Conservation (phyloP, 139 green algal species). For the Zygnema cylindricum region DNA sequence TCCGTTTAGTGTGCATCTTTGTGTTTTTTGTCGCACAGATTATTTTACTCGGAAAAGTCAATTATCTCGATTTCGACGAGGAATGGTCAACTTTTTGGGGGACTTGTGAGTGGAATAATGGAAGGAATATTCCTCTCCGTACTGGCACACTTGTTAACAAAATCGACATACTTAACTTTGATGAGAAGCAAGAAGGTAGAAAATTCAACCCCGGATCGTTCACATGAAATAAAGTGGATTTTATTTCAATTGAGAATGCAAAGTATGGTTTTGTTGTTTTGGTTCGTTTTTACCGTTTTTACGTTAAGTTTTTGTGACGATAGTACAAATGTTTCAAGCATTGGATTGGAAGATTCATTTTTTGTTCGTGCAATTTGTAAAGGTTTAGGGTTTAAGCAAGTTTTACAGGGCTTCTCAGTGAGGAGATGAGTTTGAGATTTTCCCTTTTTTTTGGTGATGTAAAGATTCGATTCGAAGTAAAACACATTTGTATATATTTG, state of each 20-base stretch:
- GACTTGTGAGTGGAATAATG: neutral
- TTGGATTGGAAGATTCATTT: too few relatives aligned
- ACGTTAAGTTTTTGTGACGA: too few relatives aligned
- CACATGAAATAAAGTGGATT: neutral
- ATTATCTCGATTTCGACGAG: neutral
- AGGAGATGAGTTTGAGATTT: too few relatives aligned
- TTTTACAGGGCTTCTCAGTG: too few relatives aligned
- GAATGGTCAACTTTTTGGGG: neutral
- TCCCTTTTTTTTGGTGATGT: too few relatives aligned
- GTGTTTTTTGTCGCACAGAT: neutral
- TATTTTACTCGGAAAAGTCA: neutral
- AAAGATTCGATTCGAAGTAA: too few relatives aligned
- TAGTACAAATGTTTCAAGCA: too few relatives aligned
- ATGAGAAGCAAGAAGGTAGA: neutral
- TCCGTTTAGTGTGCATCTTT: neutral
- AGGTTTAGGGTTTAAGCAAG: too few relatives aligned
- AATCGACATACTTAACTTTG: neutral
- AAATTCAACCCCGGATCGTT: neutral
- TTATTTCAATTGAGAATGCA: neutral
- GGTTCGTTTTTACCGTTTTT: too few relatives aligned
- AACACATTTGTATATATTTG: too few relatives aligned
- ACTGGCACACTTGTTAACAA: neutral
- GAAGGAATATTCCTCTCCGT: neutral
- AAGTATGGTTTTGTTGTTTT: neutral
- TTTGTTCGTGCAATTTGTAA: too few relatives aligned